A percentile compares a stretch with the other conserved stretches of the same genome.
Conservation (phyloP, 805 yeast genomes). For the Osmozyma mogii region DNA sequence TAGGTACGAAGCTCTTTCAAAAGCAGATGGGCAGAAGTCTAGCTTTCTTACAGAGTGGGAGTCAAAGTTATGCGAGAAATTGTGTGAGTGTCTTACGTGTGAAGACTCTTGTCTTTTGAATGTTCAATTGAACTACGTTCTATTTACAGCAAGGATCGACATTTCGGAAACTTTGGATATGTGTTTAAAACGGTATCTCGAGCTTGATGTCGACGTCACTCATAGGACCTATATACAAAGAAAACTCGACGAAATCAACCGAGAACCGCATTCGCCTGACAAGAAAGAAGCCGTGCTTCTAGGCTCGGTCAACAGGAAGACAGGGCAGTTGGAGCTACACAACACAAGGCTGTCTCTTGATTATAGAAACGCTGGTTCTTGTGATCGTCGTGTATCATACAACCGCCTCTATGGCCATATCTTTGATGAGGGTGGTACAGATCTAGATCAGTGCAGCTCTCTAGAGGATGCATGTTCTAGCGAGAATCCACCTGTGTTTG, state of each 20-base stretch:
- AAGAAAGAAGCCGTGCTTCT: conserved; percentile 13
- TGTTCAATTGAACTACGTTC: conserved; percentile 29
- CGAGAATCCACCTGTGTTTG: conserved; percentile 2
- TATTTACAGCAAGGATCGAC: conserved; percentile 28
- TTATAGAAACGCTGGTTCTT: conserved; percentile 8
- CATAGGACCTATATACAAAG: conserved; percentile 1
- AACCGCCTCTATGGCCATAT: conserved; percentile 2
- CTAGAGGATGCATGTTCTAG: conserved; percentile 4
- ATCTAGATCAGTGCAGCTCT: neutral
- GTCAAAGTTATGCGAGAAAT: conserved; percentile 17
- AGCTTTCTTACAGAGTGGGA: conserved; percentile 26
- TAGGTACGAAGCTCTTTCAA: conserved; percentile 2
- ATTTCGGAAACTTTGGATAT: conserved; percentile 16
- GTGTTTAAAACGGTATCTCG: conserved; percentile 3
- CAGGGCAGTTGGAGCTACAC: conserved; percentile 26
- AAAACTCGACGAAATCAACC: conserved; percentile 2
- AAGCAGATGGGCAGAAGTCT: conserved; percentile 3
- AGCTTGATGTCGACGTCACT: neutral
- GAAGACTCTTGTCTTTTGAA: conserved; percentile 23
- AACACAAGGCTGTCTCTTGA: conserved; percentile 23
- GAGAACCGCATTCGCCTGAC: conserved; percentile 1
- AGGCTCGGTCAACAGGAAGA: conserved; percentile 30
- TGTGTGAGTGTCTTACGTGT: conserved; percentile 18
- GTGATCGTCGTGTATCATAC: neutral
- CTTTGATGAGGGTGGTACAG: neutral